phyloP scores from a whole-genome alignment of 345 rosid genomes.

The Stellera chamaejasme region DNA sequence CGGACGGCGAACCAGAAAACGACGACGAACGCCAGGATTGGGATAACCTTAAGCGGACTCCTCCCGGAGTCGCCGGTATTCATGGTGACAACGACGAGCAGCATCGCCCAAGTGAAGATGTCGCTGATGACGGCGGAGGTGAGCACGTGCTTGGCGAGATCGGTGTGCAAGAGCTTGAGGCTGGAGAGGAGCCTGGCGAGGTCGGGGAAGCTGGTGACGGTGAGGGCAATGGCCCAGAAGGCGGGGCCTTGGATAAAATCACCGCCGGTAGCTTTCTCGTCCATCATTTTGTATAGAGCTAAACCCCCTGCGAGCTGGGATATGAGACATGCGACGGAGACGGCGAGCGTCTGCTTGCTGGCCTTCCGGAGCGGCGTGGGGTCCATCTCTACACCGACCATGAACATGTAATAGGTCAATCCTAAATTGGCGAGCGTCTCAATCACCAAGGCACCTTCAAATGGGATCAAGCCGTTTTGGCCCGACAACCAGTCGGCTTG shows the following conservation, averaged over 20 bases:
- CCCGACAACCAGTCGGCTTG: too few relatives aligned
- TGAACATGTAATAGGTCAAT: slow-evolving; percentile 13
- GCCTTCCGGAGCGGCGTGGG: slow-evolving; percentile 6
- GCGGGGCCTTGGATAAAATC: slow-evolving; percentile 1
- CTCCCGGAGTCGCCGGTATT: neutral
- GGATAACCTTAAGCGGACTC: neutral
- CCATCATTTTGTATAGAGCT: slow-evolving; percentile 8
- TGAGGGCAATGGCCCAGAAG: slow-evolving; percentile 32
- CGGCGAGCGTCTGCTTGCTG: slow-evolving; percentile 5
- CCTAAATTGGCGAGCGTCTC: slow-evolving; percentile 13
- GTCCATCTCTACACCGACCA: slow-evolving; percentile 19
- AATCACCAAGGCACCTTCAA: slow-evolving; percentile 4
- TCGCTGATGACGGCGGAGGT: slow-evolving; percentile 31
- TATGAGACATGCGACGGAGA: slow-evolving; percentile 24
- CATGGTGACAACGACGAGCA: slow-evolving; percentile 12
- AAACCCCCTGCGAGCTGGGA: slow-evolving; percentile 22
- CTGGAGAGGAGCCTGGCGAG: slow-evolving; percentile 31
- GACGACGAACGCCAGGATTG: slow-evolving; percentile 11
- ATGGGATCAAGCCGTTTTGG: neutral
- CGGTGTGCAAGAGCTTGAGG: slow-evolving; percentile 39
- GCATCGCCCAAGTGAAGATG: slow-evolving; percentile 27
- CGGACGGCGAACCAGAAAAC: slow-evolving; percentile 25
- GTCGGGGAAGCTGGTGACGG: slow-evolving; percentile 40
- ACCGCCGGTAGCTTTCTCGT: neutral
- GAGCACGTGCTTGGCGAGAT: slow-evolving; percentile 29